Evolutionary conservation across 148 eudicot genomes (phyloP).

Genomic region (Rheum nobile): DNA sequence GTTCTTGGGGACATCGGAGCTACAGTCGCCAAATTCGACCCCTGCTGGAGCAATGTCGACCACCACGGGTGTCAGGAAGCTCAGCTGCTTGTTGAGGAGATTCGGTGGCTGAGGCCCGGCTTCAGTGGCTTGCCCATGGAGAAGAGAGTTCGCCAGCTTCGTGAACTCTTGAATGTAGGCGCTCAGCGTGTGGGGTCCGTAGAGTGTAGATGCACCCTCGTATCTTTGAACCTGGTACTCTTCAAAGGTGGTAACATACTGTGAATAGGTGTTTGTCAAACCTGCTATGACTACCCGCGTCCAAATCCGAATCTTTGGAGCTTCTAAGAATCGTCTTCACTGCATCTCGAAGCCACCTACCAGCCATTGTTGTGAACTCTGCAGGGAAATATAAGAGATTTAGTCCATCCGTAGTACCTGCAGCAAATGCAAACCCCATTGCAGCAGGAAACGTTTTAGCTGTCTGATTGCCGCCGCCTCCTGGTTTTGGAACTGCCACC

Average conservation of each 20-base stretch:
- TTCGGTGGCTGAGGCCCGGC: slow-evolving; percentile 86
- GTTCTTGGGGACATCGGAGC: slow-evolving; percentile 46
- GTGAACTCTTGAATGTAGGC: slow-evolving; percentile 89
- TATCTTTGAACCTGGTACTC: slow-evolving; percentile 94
- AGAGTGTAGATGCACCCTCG: slow-evolving; percentile 96
- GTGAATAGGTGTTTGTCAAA: slow-evolving; percentile 90
- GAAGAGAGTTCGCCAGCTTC: slow-evolving; percentile 62
- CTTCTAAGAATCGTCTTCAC: slow-evolving; percentile 45
- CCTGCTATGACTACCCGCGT: slow-evolving; percentile 74
- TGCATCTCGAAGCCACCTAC: slow-evolving; percentile 96
- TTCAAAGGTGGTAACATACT: slow-evolving; percentile 81
- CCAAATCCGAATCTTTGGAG: slow-evolving; percentile 36
- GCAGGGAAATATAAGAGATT: slow-evolving; percentile 6
- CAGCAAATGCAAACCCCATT: slow-evolving; percentile 96
- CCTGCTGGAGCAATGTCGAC: slow-evolving; percentile 61
- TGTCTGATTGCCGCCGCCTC: slow-evolving; percentile 43
- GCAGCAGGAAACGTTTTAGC: slow-evolving; percentile 93
- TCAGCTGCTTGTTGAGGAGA: slow-evolving; percentile 65
- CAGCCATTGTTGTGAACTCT: slow-evolving; percentile 99
- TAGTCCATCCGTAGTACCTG: slow-evolving; percentile 98
- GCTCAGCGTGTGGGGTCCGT: slow-evolving; percentile 81
- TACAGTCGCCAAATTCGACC: slow-evolving; percentile 52
- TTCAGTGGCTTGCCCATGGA: slow-evolving; percentile 31
- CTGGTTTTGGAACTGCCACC: slow-evolving; percentile 48
- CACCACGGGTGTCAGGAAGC: slow-evolving; percentile 69